Evolutionary conservation across 2,329 filamentous ascomycete species (phyloP).

Genomic region (Elsinoe perseae): DNA sequence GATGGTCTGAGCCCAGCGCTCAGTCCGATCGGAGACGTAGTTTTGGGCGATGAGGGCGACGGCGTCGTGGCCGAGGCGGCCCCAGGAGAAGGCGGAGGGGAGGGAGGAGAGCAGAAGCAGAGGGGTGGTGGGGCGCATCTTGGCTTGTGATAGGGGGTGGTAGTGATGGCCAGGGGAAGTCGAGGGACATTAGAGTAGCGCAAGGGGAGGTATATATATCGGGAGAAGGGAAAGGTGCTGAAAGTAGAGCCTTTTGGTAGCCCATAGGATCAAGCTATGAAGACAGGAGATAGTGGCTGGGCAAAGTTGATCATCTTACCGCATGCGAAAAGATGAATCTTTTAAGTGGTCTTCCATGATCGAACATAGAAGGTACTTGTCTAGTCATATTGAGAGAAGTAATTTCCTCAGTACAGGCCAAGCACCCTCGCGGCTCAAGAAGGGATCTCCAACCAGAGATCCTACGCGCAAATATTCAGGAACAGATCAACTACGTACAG

Average conservation of each 20-base stretch:
- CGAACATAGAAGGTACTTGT: background rate
- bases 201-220: constrained; percentile 1
- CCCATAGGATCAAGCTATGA: background rate
- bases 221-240: background rate
- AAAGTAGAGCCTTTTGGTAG: background rate
- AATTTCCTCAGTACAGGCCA: background rate
- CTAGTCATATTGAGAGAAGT: background rate
- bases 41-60: constrained; percentile 48
- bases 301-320: background rate
- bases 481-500: background rate
- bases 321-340: background rate
- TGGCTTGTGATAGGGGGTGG: background rate
- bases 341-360: background rate
- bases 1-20: constrained; percentile 38
- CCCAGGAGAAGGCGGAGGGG: constrained; percentile 39
- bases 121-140: constrained; percentile 13
- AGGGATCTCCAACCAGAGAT: background rate
- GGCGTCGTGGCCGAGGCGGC: constrained; percentile 46
- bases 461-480: background rate
- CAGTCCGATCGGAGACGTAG: constrained; percentile 38
- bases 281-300: background rate
- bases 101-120: constrained; percentile 17
- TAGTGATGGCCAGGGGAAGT: background rate
- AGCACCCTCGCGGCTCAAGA: background rate
- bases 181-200: constrained; percentile 7